Evolutionary conservation across 805 yeast genomes (phyloP).

Genomic region (Pichia rugopelliculosa): DNA sequence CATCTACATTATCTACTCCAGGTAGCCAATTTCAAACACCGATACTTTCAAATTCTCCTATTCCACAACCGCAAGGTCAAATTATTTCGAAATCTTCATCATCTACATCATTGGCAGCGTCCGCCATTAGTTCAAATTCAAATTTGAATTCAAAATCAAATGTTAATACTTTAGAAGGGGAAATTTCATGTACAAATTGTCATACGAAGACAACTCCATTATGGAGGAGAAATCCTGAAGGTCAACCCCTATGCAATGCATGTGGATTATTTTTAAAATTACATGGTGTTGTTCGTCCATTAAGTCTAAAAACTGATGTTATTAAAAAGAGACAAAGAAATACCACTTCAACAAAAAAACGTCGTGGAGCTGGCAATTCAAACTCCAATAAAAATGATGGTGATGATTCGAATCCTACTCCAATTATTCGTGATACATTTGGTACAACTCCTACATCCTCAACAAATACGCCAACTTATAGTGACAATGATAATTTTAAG

Average conservation of each 20-base stretch:
- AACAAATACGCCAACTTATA: not conserved
- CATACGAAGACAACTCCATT: constrained; percentile 88
- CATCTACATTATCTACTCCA: not conserved
- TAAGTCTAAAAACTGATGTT: constrained; percentile 54
- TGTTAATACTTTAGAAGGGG: constrained; percentile 9
- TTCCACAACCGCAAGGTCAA: not conserved
- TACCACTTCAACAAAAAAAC: constrained; percentile 20
- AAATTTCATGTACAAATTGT: constrained; percentile 69
- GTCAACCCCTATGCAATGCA: constrained; percentile 91
- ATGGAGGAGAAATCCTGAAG: constrained; percentile 91
- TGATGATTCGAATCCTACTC: constrained; percentile 43
- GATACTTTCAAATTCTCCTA: not conserved
- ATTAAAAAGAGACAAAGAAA: constrained; percentile 84
- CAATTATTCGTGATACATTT: constrained; percentile 21
- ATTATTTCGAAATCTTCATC: not conserved
- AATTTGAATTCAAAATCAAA: constrained; percentile 3
- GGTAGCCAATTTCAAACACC: not conserved
- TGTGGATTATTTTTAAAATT: constrained; percentile 89
- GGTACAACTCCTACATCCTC: constrained; percentile 1
- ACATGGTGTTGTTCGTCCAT: constrained; percentile 93
- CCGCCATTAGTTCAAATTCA: not conserved
- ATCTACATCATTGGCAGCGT: constrained; percentile 1
- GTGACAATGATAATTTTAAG: not conserved
- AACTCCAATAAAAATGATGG: constrained; percentile 30
- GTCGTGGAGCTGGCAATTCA: constrained; percentile 15